Conservation (phyloP, 225 moss, liverwort and hornwort species). For the Anthoceros angustus region DNA sequence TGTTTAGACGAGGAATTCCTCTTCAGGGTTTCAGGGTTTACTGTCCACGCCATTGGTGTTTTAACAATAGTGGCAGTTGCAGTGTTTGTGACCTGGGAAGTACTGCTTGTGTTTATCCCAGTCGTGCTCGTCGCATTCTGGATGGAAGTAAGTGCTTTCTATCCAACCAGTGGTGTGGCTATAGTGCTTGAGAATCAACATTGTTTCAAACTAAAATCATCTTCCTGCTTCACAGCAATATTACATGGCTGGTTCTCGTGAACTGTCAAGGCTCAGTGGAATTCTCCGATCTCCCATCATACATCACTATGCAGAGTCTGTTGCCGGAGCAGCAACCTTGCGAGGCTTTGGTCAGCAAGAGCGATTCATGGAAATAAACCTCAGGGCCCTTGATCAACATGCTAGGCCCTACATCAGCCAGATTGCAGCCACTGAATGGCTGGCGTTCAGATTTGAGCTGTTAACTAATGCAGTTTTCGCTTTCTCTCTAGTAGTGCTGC, state of each 20-base stretch:
- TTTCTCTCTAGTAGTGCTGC: slow-evolving; percentile 41
- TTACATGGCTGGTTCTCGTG: slow-evolving; percentile 71
- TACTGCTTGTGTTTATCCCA: slow-evolving; percentile 54
- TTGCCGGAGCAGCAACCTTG: slow-evolving; percentile 78
- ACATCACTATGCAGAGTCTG: slow-evolving; percentile 81
- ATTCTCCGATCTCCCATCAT: slow-evolving; percentile 63
- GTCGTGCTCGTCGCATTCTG: slow-evolving; percentile 25
- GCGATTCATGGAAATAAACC: slow-evolving; percentile 52
- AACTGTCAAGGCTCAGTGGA: slow-evolving; percentile 52
- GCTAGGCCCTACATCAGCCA: slow-evolving; percentile 41
- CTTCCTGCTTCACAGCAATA: slow-evolving; percentile 46
- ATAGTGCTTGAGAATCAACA: background rate
- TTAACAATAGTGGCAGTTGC: slow-evolving; percentile 46
- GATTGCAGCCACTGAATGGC: slow-evolving; percentile 63
- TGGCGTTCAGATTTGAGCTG: slow-evolving; percentile 66
- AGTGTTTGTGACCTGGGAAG: slow-evolving; percentile 61
- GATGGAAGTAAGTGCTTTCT: slow-evolving; percentile 45
- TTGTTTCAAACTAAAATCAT: background rate
- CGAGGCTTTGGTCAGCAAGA: slow-evolving; percentile 59
- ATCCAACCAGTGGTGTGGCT: background rate
- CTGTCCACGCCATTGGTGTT: slow-evolving; percentile 36
- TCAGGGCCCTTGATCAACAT: slow-evolving; percentile 49
- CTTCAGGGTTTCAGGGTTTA: slow-evolving; percentile 26
- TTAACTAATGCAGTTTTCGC: slow-evolving; percentile 47
- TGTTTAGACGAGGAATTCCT: slow-evolving; percentile 46